These are phyloP conservation scores for Candida methanosorbosa DNA, from an alignment of 805 yeast genomes.

Conservation along the genomic window DNA sequence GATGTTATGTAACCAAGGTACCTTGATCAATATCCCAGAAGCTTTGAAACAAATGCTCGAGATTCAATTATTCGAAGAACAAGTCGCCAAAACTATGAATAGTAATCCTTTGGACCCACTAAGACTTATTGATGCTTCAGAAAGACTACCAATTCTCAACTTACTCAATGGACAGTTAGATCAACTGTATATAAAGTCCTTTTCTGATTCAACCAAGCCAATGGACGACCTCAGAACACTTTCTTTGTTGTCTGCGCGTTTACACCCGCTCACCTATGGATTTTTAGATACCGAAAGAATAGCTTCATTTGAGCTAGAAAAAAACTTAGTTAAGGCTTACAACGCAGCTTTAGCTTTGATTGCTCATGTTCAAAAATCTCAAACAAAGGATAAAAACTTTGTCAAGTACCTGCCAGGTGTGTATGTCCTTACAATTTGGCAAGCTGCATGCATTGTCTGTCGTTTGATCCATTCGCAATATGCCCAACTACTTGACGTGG, in stretches of 20 bases:
- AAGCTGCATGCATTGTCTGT: slow-evolving; percentile 78
- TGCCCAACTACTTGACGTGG: slow-evolving; percentile 55
- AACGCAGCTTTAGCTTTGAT: slow-evolving; percentile 71
- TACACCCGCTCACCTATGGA: slow-evolving; percentile 77
- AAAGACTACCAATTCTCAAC: slow-evolving; percentile 65
- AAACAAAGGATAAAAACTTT: slow-evolving; percentile 49
- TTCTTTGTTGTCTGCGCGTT: slow-evolving; percentile 61
- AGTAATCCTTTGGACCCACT: slow-evolving; percentile 58
- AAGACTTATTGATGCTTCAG: slow-evolving; percentile 59
- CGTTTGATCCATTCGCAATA: slow-evolving; percentile 72
- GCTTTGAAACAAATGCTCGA: slow-evolving; percentile 71
- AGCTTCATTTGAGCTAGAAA: slow-evolving; percentile 50
- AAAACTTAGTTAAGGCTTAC: slow-evolving; percentile 69
- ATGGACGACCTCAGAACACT: slow-evolving; percentile 66
- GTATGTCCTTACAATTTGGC: slow-evolving; percentile 80
- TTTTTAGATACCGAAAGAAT: slow-evolving; percentile 56
- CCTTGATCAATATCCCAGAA: slow-evolving; percentile 35
- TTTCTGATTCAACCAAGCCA: slow-evolving; percentile 26
- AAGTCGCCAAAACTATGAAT: slow-evolving; percentile 68
- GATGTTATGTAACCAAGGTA: slow-evolving; percentile 32
- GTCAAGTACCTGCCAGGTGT: slow-evolving; percentile 79
- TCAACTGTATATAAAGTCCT: slow-evolving; percentile 57
- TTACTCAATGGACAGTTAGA: slow-evolving; percentile 66
- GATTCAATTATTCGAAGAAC: slow-evolving; percentile 80
- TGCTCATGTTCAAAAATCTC: slow-evolving; percentile 56